Conservation (phyloP, 1,284 basidiomycete genomes). For the Cryptococcus floricola region DNA sequence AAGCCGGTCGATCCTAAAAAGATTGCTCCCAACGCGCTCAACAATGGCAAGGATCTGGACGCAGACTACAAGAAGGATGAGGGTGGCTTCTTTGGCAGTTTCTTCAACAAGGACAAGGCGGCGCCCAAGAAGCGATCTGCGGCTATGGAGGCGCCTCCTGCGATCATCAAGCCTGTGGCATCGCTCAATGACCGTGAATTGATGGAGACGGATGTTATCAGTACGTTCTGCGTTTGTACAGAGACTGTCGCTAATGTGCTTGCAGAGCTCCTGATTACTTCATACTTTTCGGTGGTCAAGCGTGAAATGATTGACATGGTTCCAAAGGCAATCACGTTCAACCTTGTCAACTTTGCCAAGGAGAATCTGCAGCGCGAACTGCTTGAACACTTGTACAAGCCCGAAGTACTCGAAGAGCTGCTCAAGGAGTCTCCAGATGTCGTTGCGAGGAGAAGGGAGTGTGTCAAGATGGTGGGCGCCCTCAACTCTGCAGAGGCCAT, state of each 20-base stretch:
- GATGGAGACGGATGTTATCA: slow-evolving; percentile 99
- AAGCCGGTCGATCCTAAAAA: slow-evolving; percentile 69
- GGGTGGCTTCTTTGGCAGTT: slow-evolving; percentile 89
- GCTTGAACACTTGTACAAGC: slow-evolving; percentile 53
- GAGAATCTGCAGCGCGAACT: slow-evolving; percentile 59
- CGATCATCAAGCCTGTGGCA: slow-evolving; percentile 84
- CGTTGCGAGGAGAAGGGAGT: slow-evolving; percentile 63
- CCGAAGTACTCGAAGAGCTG: slow-evolving; percentile 84
- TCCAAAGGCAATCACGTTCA: slow-evolving; percentile 92
- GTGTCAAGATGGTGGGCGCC: slow-evolving; percentile 79
- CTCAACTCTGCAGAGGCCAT: slow-evolving; percentile 87
- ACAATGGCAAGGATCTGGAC: slow-evolving; percentile 92
- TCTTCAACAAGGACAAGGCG: slow-evolving; percentile 65
- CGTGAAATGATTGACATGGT: slow-evolving; percentile 99
- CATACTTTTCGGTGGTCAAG: slow-evolving; percentile 96
- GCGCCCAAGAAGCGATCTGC: slow-evolving; percentile 71
- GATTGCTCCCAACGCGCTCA: slow-evolving; percentile 60
- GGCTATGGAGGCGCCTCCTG: slow-evolving; percentile 88
- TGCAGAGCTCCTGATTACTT: slow-evolving; percentile 82
- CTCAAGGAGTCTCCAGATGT: slow-evolving; percentile 73
- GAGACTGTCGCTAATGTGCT: neutral
- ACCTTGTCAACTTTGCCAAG: slow-evolving; percentile 86
- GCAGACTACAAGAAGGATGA: slow-evolving; percentile 85
- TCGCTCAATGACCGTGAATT: slow-evolving; percentile 90
- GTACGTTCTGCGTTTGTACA: slow-evolving; percentile 54